Base-by-base conservation (phyloP, 768 basidiomycete species). In the Boletus coccyginus region DNA sequence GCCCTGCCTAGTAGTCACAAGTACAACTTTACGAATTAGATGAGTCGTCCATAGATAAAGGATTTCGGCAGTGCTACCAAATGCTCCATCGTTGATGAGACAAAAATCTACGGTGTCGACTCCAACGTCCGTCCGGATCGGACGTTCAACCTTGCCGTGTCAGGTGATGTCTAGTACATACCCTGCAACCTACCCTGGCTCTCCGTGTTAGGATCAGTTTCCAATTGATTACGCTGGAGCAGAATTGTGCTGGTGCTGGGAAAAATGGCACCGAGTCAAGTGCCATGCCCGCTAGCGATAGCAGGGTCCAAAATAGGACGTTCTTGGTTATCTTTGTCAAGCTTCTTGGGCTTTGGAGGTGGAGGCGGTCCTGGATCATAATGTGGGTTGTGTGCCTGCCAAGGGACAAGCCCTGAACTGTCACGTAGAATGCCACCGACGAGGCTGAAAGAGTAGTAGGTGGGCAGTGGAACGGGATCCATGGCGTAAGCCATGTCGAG, bases 281-380 rank as follows among this genome's bases (percentile, higher is more conserved):
- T n/a, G 10, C 2, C 41, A 21, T 41, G 44, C 39, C 46, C 46
- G 38, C 33, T 52, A 46, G 48, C 12, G 38, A 38, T 24, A 48
- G 11, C 36, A 47, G 52, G 21, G 6, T 12, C 41, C n/a, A 10
- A 19, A 44, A 13, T 31, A 0, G 44, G 14, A 36, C 11, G 21
- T 14, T 38, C 46, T 33, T 56, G 57, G 24, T 33, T 42, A 32
- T 39, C 55, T 45, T 57, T 49, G 33, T 58, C 52, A 21, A 45
- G 10, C 3, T 62, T 60, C 52, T 73, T 71, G 33, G 63, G 55
- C 43, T 65, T 76, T 21, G 80, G 81, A 24, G 80, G 80, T 1
- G 86, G 84, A 0, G 78, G 82, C 9, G 85, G 87, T 1, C 87
- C 88, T 36, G 87, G 84, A 69, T 90, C 87, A 66, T 90, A 90